Percentiles rank a stretch among this genome's conserved stretches.
phyloP scores from a whole-genome alignment of 163 green algal species.

The Scenedesmus sp. region DNA sequence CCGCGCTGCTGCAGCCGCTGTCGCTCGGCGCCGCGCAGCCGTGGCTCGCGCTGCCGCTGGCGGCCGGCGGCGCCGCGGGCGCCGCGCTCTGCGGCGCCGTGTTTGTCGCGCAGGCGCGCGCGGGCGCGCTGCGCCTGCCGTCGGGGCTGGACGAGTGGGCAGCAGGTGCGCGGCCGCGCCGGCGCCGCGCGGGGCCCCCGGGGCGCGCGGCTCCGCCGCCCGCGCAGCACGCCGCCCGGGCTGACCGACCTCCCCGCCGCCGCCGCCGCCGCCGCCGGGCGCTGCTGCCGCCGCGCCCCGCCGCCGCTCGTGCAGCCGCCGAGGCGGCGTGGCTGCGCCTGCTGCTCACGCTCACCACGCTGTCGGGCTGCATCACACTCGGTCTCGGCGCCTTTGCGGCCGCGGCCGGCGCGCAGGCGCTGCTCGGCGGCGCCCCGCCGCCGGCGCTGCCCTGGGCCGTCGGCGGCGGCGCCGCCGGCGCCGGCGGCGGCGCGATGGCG shows the following conservation, averaged over 20 bases:
- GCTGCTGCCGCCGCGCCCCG: no score
- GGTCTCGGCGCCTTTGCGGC: no score
- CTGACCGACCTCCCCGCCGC: no score
- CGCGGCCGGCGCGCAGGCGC: no score
- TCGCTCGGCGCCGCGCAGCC: constrained; percentile 2
- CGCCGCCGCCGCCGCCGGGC: no score
- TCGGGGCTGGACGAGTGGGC: no score
- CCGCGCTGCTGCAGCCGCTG: constrained; percentile 2
- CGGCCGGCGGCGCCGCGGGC: not conserved
- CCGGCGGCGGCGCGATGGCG: not conserved
- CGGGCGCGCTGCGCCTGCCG: no score
- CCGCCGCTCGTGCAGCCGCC: no score
- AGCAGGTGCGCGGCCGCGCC: no score
- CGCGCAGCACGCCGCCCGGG: no score
- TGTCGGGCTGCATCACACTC: constrained; percentile 15
- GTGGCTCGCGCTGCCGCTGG: not conserved
- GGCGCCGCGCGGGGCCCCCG: no score
- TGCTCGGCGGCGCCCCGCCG: not conserved
- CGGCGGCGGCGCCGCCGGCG: constrained; percentile 8
- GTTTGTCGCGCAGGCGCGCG: not conserved
- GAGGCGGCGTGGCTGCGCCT: constrained; percentile 11
- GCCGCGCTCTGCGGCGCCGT: constrained; percentile 3
- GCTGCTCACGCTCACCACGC: not conserved
- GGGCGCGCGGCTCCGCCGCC: no score
- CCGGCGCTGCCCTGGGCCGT: constrained; percentile 1